Base-by-base conservation (phyloP, 331 rosid genomes). In the Pyracantha coccinea region DNA sequence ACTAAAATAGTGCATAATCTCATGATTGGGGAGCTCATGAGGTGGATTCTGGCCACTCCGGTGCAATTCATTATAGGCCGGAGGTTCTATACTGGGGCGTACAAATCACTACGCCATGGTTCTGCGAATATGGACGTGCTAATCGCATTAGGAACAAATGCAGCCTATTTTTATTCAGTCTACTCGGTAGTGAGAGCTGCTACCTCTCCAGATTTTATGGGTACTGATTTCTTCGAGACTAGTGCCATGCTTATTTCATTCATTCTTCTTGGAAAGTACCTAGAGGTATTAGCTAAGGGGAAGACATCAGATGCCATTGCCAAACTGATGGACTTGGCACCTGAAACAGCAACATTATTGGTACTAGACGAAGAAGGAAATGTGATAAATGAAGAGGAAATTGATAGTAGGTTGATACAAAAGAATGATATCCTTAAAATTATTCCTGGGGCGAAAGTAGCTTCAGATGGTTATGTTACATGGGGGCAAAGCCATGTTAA, bases 401-500 rank as follows among this genome's bases (percentile, higher is more conserved):
- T 93, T 68, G 98, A 93, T 78, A 79, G 92, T 55, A 71, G 89
- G 75, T 59, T 87, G 85, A 83, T 93, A 72, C 93, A 93, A 59
- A 86, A 83, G 84, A 77, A 82, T n/a, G 95, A 90, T 79, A 87
- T 89, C 52, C 85, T 90, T 27, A 90, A 93, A 63, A 76, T 93
- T 84, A 70, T 90, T 63, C 97, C 97, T 0, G 96, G 98, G 8
- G 75, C 90, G 0, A 93, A 93, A 82, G 93, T 90, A 23, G 91
- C 93, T 21, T 83, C 93, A 0, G 98, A 93, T 83, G 97, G 98
- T 53, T 73, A 82, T 75, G 96, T 90, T 19, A 68, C 75, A 1
- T 87, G 92, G 95, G 98, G 98, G n/a, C 87, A 86, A 31, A 90
- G 98, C 83, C 96, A 93, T 23, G 81, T 93, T 23, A 93, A 89